Base-by-base conservation (phyloP, 371 early-diverging fungal species). In the Gilbertella persicaria region DNA sequence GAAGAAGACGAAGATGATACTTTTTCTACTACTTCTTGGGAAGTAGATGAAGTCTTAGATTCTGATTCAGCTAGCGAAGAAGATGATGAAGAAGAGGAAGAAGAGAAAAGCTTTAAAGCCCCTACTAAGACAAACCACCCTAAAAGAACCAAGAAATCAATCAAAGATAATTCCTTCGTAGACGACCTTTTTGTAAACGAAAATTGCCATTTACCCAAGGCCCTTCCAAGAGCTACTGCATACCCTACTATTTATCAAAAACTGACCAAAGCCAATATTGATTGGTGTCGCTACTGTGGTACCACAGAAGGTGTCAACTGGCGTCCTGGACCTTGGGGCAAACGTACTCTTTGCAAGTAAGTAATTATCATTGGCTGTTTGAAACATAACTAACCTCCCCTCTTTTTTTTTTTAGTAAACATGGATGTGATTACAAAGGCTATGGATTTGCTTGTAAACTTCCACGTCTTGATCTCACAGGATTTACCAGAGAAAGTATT, bases 281-380 rank as follows among this genome's bases (percentile, higher is more conserved):
- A 93, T 67, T 95, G 95, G 95, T 95, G 95, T 69, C 86, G 94
- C 39, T 95, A 94, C 61, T 95, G 95, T 62, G 95, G 95, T 39
- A 93, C 92, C 1, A 95, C 95, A 3, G 91, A 93, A 71, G 89
- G 89, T 40, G 90, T 92, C 50, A 93, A 93, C 71, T 95, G 94
- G 92, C 83, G 94, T 38, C 95, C 93, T 20, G 95, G 95, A 2
- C 95, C 95, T 29, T 94, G 95, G 95, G 95, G 95, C 28, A 92
- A 93, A 72, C 87, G 93, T 42, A 93, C 95, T 2, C 79, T 94
- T 47, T 94, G 95, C 89, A 94, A 94, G 83, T 85, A 75, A 62
- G 78, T 78, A 29, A 49, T 9, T 36, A 28, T 29, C 20, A 20
- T 25, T 7, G 9, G n/a, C 30, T 24, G 41, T 28, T 41, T 21